A percentile compares a stretch with the other conserved stretches of the same genome.
Evolutionary conservation across 306 rosid species (phyloP).

Genomic region (Glycine soja): DNA sequence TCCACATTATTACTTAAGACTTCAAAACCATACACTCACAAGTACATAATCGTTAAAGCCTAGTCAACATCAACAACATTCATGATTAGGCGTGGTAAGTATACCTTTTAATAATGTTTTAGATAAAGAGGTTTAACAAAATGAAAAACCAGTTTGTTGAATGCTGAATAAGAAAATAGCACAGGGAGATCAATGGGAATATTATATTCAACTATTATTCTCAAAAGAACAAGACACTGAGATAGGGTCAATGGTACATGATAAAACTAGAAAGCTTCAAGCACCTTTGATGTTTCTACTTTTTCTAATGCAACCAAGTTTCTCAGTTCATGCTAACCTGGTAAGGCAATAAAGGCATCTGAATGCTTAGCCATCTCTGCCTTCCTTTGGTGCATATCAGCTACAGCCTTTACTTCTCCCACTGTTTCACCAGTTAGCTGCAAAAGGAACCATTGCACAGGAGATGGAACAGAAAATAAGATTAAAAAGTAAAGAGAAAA

Average conservation of each 20-base stretch:
- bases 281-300: conserved; percentile 41
- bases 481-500: conserved; percentile 40
- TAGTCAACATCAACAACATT: conserved; percentile 32
- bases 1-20: conserved; percentile 34
- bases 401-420: conserved; percentile 98
- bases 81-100: conserved; percentile 52
- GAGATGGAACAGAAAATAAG: conserved; percentile 48
- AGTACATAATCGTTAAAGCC: conserved; percentile 30
- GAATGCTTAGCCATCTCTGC: conserved; percentile 99
- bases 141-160: not conserved
- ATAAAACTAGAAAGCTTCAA: conserved; percentile 53
- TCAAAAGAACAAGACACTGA: conserved; percentile 35
- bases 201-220: conserved; percentile 18
- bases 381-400: conserved; percentile 98
- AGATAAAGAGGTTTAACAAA: conserved; percentile 7
- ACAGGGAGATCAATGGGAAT: conserved; percentile 26
- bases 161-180: conserved; percentile 19
- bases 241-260: conserved; percentile 50
- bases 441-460: conserved; percentile 50
- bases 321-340: conserved; percentile 67
- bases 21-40: conserved; percentile 24
- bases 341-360: conserved; percentile 98
- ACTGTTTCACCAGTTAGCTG: conserved; percentile 98
- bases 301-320: conserved; percentile 36
- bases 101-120: conserved; percentile 21